phyloP scores from a whole-genome alignment of 2,329 filamentous ascomycete species.

The Teratosphaeria epicoccoides region DNA sequence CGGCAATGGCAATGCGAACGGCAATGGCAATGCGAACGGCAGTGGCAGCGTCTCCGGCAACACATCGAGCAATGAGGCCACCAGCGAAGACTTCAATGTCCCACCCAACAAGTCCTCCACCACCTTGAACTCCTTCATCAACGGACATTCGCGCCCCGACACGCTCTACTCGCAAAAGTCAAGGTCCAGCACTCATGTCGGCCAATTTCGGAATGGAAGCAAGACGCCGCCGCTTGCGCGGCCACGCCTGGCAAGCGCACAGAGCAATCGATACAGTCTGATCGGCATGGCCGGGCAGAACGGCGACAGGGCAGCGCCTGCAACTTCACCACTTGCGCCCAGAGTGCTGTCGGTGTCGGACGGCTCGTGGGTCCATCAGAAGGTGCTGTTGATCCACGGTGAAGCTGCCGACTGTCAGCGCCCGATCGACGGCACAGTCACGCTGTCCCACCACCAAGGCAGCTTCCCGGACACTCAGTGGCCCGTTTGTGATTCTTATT shows the following conservation, averaged over 20 bases:
- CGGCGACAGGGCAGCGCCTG: slow-evolving; percentile 14
- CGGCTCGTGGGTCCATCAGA: slow-evolving; percentile 86
- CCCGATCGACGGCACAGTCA: slow-evolving; percentile 66
- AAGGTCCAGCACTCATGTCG: slow-evolving; percentile 47
- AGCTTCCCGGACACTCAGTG: slow-evolving; percentile 71
- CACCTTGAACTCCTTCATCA: slow-evolving; percentile 42
- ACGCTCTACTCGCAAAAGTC: slow-evolving; percentile 56
- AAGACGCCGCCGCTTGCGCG: slow-evolving; percentile 30
- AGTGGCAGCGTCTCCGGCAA: slow-evolving; percentile 32
- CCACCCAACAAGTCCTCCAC: slow-evolving; percentile 41
- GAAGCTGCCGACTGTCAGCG: slow-evolving; percentile 65
- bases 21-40: slow-evolving; percentile 6
- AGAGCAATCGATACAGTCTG: slow-evolving; percentile 51
- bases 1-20: slow-evolving; percentile 7
- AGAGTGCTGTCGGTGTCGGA: slow-evolving; percentile 68
- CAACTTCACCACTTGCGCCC: slow-evolving; percentile 68
- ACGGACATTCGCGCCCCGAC: slow-evolving; percentile 66
- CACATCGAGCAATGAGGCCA: slow-evolving; percentile 16
- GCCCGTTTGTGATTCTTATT: slow-evolving; percentile 81
- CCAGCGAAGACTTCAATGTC: slow-evolving; percentile 23
- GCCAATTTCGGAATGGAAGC: slow-evolving; percentile 37
- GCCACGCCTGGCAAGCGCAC: slow-evolving; percentile 19
- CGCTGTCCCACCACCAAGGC: slow-evolving; percentile 72
- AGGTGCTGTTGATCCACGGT: slow-evolving; percentile 71
- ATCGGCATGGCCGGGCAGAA: slow-evolving; percentile 16